Base-by-base conservation (phyloP, 1,284 basidiomycete species). In the Heterobasidion annosum region DNA sequence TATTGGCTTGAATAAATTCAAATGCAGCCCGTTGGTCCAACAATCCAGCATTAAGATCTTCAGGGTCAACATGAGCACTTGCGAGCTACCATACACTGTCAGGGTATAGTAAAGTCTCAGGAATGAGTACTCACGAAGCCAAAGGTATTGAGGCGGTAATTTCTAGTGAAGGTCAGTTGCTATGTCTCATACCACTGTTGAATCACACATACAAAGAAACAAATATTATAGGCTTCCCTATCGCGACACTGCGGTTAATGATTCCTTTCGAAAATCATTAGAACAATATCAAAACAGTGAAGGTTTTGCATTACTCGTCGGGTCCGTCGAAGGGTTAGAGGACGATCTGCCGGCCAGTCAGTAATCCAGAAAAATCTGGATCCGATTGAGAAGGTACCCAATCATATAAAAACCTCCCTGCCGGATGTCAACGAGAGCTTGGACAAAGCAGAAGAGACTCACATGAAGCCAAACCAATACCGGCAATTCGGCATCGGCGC, bases 1-100 rank as follows among this genome's bases (percentile, higher is more conserved):
- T 78, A 57, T 88, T 84, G 10, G 79, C 63, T 56, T 82, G 78
- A 2, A 88, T 62, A 66, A 85, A 89, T 15, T 67, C 59, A 1
- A 88, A 67, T 0, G 81, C 81, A 13, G 73, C 68, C 6, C 74
- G 70, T 57, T 86, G 80, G 62, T 88, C 84, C 40, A 70, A 69
- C 5, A 83, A 65, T 4, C 81, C 81, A 2, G 71, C 74, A 54
- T 83, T 81, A 9, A 83, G 67, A 59, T 82, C 79, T 59, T 76
- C 63, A 0, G 75, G 66, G 0, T 70, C 66, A 5, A 82, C 71
- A 53, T 70, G 65, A 1, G 66, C 59, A 55, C 81, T 82, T 1
- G 82, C 70, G 51, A 82, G 67, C 81, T 82, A 48, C 4, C 34
- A 42, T 25, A 55, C 3, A 6, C 35, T 42, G 32, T 15, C 12